Evolutionary conservation across 192 early-diverging fungal species (phyloP).

Genomic region (Pecoramyces ruminantium): DNA sequence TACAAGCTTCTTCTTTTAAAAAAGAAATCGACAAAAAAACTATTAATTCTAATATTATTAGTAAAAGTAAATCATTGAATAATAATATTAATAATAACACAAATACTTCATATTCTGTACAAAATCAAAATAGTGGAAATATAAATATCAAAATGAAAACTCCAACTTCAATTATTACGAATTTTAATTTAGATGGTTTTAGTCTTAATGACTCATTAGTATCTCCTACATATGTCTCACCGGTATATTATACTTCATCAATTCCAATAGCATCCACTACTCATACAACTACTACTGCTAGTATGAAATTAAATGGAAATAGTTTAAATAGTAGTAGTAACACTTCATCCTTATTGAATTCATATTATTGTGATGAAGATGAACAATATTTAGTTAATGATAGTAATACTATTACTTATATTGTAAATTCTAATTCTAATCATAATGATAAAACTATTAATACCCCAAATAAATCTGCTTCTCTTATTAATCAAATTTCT

Average conservation of each 20-base stretch:
- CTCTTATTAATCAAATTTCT: background rate
- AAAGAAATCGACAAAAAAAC: too few species aligned
- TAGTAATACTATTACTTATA: background rate
- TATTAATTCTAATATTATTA: too few species aligned
- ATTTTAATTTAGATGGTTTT: background rate
- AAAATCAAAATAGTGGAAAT: too few species aligned
- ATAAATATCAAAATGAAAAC: background rate
- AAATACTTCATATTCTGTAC: too few species aligned
- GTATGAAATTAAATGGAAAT: background rate
- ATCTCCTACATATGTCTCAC: background rate
- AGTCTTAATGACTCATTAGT: background rate
- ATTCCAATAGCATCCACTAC: background rate
- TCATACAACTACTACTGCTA: background rate
- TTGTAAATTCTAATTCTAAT: background rate
- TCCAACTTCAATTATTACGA: background rate
- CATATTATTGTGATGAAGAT: background rate
- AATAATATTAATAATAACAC: too few species aligned
- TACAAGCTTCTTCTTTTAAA: too few species aligned
- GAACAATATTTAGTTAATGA: background rate
- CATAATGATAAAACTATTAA: background rate
- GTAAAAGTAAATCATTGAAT: too few species aligned
- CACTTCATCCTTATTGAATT: background rate
- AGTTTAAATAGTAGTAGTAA: background rate
- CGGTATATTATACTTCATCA: background rate
- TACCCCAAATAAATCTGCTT: background rate